phyloP scores from a whole-genome alignment of 345 rosid genomes.

The Euphorbia lathyris region DNA sequence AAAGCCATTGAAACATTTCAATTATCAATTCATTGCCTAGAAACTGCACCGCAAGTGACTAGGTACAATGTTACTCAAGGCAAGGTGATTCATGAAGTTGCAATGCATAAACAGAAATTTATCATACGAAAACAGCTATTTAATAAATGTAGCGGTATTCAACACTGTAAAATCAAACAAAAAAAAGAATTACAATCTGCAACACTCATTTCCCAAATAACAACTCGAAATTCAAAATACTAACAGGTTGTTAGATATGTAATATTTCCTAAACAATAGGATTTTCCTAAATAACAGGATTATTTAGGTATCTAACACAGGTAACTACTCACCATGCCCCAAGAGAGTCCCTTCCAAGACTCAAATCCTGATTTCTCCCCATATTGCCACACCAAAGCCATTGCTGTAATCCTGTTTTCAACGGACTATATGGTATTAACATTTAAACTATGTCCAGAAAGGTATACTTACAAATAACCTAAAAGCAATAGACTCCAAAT shows the following conservation, averaged over 20 bases:
- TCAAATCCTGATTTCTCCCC: constrained; percentile 83
- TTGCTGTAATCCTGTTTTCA: constrained; percentile 67
- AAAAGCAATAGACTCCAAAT: neutral
- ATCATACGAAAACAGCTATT: neutral
- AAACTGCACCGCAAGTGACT: constrained; percentile 4
- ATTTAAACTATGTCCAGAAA: neutral
- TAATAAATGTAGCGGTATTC: neutral
- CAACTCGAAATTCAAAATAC: neutral
- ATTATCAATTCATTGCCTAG: neutral
- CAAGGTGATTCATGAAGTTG: constrained; percentile 1
- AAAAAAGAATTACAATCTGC: neutral
- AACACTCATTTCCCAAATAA: neutral
- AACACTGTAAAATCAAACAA: neutral
- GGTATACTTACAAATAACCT: neutral
- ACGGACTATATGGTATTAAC: constrained; percentile 11
- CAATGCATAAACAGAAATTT: neutral
- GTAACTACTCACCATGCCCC: constrained; percentile 82
- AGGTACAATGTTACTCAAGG: neutral
- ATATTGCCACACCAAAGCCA: constrained; percentile 94
- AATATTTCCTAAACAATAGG: too few species aligned
- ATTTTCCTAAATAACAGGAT: too few species aligned
- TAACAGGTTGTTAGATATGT: too few species aligned
- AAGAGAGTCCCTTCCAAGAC: constrained; percentile 94
- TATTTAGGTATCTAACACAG: too few species aligned
- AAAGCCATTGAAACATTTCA: neutral